Percentiles rank a stretch among this genome's conserved stretches.
phyloP scores from a whole-genome alignment of 2,329 filamentous ascomycete genomes.

The Calonectria pseudoreteaudii region DNA sequence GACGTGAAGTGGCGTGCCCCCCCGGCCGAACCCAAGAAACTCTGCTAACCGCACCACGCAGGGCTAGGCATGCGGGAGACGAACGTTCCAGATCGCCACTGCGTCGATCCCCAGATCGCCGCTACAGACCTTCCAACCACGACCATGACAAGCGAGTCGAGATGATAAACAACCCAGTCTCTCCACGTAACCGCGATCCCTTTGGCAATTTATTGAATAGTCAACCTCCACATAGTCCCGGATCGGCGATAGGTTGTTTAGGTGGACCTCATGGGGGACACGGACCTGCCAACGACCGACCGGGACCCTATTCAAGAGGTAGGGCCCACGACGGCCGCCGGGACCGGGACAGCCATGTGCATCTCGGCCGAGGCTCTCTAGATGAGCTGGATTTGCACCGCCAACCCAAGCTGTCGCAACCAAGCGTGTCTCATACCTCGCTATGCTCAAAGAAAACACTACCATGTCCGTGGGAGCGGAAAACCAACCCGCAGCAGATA shows the following conservation, averaged over 20 bases:
- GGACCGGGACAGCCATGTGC: not conserved
- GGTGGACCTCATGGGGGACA: not conserved
- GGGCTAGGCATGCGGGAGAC: not conserved
- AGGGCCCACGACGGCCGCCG: not conserved
- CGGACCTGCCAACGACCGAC: not conserved
- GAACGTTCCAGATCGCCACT: not conserved
- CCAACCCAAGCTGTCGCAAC: slow-evolving; percentile 59
- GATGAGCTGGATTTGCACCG: slow-evolving; percentile 48
- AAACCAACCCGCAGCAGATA: not conserved
- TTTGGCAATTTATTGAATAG: not conserved
- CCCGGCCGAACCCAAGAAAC: not conserved
- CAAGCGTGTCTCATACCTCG: slow-evolving; percentile 52
- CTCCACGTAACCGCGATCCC: not conserved
- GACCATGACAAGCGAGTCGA: not conserved
- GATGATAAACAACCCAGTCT: too few relatives aligned
- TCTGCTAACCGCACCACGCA: not conserved
- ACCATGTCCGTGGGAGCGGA: not conserved
- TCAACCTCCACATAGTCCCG: not conserved
- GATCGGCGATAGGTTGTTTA: not conserved
- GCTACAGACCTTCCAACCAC: not conserved
- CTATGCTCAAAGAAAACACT: slow-evolving; percentile 31
- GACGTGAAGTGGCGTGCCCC: not conserved
- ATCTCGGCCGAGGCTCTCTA: not conserved
- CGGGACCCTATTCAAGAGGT: not conserved
- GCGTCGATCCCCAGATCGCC: not conserved